phyloP scores from a whole-genome alignment of 352 stramenopile species.

The Achlya hypogyna region DNA sequence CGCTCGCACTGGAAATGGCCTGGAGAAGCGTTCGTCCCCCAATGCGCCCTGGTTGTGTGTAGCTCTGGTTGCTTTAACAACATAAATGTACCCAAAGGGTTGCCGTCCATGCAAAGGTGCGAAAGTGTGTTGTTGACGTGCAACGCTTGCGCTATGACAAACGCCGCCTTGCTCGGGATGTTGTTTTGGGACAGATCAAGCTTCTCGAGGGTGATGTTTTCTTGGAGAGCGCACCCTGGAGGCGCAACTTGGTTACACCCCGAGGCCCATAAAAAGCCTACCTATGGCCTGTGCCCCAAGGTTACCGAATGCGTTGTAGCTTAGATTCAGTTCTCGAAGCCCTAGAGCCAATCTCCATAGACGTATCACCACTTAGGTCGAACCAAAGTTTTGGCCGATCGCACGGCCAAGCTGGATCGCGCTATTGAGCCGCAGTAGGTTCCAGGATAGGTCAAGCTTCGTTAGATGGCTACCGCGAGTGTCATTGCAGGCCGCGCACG shows the following conservation, averaged over 20 bases:
- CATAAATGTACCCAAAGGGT: slow-evolving; percentile 56
- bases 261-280: no score
- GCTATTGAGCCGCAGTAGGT: slow-evolving; percentile 66
- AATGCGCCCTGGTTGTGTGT: slow-evolving; percentile 25
- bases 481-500: neutral
- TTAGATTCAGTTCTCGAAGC: slow-evolving; percentile 55
- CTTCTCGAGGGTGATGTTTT: slow-evolving; percentile 41
- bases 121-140: slow-evolving; percentile 39
- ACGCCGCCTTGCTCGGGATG: slow-evolving; percentile 50
- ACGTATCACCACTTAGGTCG: neutral
- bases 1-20: slow-evolving; percentile 41
- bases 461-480: slow-evolving; percentile 41
- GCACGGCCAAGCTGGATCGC: slow-evolving; percentile 49
- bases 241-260: no score
- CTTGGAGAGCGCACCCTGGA: slow-evolving; percentile 41
- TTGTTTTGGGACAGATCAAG: slow-evolving; percentile 69
- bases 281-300: slow-evolving; percentile 55
- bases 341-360: neutral
- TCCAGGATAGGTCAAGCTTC: slow-evolving; percentile 78
- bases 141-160: slow-evolving; percentile 49
- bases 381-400: slow-evolving; percentile 51
- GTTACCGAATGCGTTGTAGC: slow-evolving; percentile 69
- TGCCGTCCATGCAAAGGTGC: slow-evolving; percentile 45
- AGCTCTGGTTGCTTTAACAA: slow-evolving; percentile 43
- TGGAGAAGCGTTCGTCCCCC: slow-evolving; percentile 50